Conservation (phyloP, 257 asterid genomes). For the Fraxinus excelsior region DNA sequence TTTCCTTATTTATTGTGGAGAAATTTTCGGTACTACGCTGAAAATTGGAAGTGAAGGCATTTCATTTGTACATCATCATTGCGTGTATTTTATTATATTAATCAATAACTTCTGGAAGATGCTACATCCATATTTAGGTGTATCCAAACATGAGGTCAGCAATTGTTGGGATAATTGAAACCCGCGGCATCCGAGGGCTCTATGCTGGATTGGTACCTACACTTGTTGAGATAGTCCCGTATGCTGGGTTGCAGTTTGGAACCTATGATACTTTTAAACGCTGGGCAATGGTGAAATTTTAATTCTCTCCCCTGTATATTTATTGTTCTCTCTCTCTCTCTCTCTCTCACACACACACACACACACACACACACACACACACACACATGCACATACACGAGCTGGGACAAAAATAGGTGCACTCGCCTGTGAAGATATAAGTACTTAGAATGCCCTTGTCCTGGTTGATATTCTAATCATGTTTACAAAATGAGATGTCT, state of each 20-base stretch:
- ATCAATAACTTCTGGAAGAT: slow-evolving; percentile 19
- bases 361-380: too few species aligned
- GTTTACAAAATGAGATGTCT: not conserved
- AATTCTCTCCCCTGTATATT: not conserved
- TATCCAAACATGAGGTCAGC: slow-evolving; percentile 93
- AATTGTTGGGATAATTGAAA: slow-evolving; percentile 48
- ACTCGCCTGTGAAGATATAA: not conserved
- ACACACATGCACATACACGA: not conserved
- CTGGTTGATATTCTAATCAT: not conserved
- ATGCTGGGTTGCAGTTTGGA: slow-evolving; percentile 95
- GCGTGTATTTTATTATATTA: not conserved
- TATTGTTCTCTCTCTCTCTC: slow-evolving; percentile 1
- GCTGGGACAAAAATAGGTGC: not conserved
- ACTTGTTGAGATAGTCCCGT: slow-evolving; percentile 80
- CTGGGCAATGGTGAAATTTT: slow-evolving; percentile 65
- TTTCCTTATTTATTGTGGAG: not conserved
- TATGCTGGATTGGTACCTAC: slow-evolving; percentile 94
- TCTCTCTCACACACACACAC: not conserved
- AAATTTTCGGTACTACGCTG: not conserved
- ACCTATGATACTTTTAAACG: slow-evolving; percentile 94
- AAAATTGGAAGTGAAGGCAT: not conserved
- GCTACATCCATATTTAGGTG: slow-evolving; percentile 47
- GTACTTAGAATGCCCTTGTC: not conserved
- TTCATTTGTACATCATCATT: not conserved
- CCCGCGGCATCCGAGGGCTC: slow-evolving; percentile 77